Evolutionary conservation across 345 rosid species (phyloP), one percentile per base, ranked within the genome.

Genomic region (Eucalyptus curtisii): DNA sequence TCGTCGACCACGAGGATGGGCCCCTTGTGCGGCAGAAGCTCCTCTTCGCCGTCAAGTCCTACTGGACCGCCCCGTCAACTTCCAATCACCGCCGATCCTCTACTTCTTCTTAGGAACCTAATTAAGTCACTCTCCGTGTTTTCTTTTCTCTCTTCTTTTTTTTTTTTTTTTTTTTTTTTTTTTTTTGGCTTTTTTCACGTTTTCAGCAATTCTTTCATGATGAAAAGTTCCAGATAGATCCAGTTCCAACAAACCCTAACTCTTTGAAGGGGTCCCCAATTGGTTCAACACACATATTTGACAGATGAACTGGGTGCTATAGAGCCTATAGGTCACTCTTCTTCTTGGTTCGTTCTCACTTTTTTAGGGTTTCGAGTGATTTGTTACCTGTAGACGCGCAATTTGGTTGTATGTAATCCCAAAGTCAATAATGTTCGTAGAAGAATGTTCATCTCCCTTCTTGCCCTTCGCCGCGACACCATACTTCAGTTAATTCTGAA

Each of bases 1-100:
- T 95, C 42, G 88, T 93, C 88, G 94, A 95, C 71, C 97, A 95
- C 89, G 96, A 95, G 90, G 95, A 94, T 80, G 97, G 97, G 14
- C 95, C 96, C 86, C 92, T 85, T 2, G 85, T 87, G 30, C 92
- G 95, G 80, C 95, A 94, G 89, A 95, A 95, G 92, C 93, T 95
- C 86, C 91, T 95, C 20, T 92, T 93, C 90, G 95, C 96, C 3
- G 95, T 95, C 52, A 95, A 95, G 71, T 49, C 90, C 3, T 93
- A 93, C 44, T 91, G 94, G 95, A 92, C 96, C 20, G 92, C 92
- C 45, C 92, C 93, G 13, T 90, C 91, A 24, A 37, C 89, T 31
- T 7, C 89, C 37, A 91, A 87, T 47, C 84, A 76, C 47, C 91
- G 86, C 47, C 80, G 55, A 64, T 52, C 40, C 16, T 81, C 88